These are phyloP conservation scores for Speleostelium caveatum DNA, from an alignment of 78 protist species.

Conservation along the genomic window DNA sequence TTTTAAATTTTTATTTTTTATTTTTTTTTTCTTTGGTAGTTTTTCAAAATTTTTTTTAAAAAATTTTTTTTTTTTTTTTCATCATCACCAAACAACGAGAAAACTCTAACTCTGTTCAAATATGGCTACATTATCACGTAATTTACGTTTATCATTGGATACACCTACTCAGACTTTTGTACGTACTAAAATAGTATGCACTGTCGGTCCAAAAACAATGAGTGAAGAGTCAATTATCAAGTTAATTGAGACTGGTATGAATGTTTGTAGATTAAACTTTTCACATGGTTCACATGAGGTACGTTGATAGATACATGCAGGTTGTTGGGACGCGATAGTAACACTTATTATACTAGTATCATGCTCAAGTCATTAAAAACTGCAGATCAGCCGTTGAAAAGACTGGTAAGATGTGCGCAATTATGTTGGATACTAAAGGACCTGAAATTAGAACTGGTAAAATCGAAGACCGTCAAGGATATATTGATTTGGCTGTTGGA, in stretches of 20 bases:
- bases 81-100: background rate
- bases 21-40: background rate
- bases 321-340: too few relatives aligned
- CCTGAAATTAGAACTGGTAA: constrained; percentile 89
- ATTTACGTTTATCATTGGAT: constrained; percentile 67
- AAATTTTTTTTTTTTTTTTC: constrained; percentile 4
- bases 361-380: constrained; percentile 86
- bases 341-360: constrained; percentile 84
- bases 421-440: constrained; percentile 92
- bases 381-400: constrained; percentile 81
- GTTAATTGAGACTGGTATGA: constrained; percentile 89
- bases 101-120: background rate
- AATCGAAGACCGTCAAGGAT: constrained; percentile 62
- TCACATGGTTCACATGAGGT: constrained; percentile 95
- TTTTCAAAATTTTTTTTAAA: background rate
- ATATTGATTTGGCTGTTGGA: constrained; percentile 65
- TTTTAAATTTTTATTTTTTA: background rate
- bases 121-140: constrained; percentile 83
- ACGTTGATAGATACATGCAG: too few relatives aligned
- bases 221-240: constrained; percentile 80
- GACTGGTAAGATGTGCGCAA: constrained; percentile 73
- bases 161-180: constrained; percentile 51
- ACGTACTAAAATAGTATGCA: constrained; percentile 87
- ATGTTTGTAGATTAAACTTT: constrained; percentile 88
- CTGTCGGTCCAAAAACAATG: constrained; percentile 95